A percentile compares a stretch with the other conserved stretches of the same genome.
Conservation (phyloP, 768 basidiomycete species). For the Lepiota venenata region DNA sequence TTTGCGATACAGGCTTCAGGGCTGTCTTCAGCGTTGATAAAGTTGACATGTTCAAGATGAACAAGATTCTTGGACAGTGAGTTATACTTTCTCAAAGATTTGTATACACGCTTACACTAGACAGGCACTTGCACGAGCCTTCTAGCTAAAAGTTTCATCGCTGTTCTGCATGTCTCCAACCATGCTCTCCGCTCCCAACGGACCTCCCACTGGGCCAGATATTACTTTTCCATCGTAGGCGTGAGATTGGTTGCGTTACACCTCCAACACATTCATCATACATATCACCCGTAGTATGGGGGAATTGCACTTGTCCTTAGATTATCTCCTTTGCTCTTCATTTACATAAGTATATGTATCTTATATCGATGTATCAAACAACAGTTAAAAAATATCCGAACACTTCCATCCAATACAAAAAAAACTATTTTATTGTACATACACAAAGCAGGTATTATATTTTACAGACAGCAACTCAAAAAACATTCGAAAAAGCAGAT, state of each 20-base stretch:
- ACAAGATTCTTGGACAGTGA: slow-evolving; percentile 82
- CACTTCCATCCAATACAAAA: background rate
- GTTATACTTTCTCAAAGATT: slow-evolving; percentile 18
- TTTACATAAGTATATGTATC: slow-evolving; percentile 10
- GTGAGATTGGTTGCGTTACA: background rate
- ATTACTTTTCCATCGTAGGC: background rate
- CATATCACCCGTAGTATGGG: background rate
- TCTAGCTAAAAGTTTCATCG: slow-evolving; percentile 16
- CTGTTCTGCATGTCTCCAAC: background rate
- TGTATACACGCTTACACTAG: background rate
- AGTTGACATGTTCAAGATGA: slow-evolving; percentile 95
- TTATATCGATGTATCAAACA: slow-evolving; percentile 7
- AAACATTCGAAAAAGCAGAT: too few relatives aligned
- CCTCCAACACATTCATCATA: background rate
- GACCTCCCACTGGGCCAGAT: background rate
- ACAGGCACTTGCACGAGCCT: slow-evolving; percentile 35
- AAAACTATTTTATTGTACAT: too few relatives aligned
- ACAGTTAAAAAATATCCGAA: background rate
- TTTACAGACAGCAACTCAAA: too few relatives aligned
- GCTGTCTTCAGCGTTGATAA: slow-evolving; percentile 79
- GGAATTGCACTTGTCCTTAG: background rate
- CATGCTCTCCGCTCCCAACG: background rate
- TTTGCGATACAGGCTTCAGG: slow-evolving; percentile 72
- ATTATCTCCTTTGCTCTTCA: background rate
- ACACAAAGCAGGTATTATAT: too few relatives aligned